These are phyloP conservation scores for Cercophora newfieldiana DNA, from an alignment of 495 filamentous ascomycete species.

Conservation along the genomic window DNA sequence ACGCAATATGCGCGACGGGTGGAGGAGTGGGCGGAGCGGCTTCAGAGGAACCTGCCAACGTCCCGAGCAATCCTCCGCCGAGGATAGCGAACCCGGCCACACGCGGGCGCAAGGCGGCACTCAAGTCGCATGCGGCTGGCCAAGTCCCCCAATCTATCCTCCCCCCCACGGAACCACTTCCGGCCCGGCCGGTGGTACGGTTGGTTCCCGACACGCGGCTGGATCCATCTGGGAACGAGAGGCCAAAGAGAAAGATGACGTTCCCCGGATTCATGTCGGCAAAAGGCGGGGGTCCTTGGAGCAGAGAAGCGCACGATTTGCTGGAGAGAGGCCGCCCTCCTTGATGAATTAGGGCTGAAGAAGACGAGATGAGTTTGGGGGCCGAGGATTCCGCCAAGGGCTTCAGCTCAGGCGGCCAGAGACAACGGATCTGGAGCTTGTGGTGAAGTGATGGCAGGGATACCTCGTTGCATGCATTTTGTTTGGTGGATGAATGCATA, in stretches of 20 bases:
- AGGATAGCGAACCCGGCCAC: slow-evolving; percentile 47
- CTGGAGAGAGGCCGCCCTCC: slow-evolving; percentile 45
- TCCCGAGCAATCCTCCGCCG: slow-evolving; percentile 11
- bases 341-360: slow-evolving; percentile 14
- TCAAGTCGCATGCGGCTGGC: slow-evolving; percentile 49
- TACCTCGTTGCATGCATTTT: neutral
- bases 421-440: neutral
- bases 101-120: slow-evolving; percentile 50
- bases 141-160: slow-evolving; percentile 43
- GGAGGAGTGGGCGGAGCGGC: neutral
- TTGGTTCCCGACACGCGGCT: slow-evolving; percentile 8
- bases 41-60: neutral
- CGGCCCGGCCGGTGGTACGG: slow-evolving; percentile 6
- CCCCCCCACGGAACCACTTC: slow-evolving; percentile 26
- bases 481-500: neutral
- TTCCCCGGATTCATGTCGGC: slow-evolving; percentile 43
- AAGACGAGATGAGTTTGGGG: slow-evolving; percentile 1
- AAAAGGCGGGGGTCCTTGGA: slow-evolving; percentile 52
- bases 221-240: slow-evolving; percentile 19
- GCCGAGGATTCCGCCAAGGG: neutral
- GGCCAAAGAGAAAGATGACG: slow-evolving; percentile 30
- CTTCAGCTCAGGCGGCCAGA: neutral
- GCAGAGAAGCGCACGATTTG: slow-evolving; percentile 53
- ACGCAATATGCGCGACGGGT: neutral
- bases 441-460: neutral